A percentile compares a stretch with the other conserved stretches of the same genome.
Evolutionary conservation across 106 monocot genomes (phyloP).

Genomic region (Dendrobium catenatum): DNA sequence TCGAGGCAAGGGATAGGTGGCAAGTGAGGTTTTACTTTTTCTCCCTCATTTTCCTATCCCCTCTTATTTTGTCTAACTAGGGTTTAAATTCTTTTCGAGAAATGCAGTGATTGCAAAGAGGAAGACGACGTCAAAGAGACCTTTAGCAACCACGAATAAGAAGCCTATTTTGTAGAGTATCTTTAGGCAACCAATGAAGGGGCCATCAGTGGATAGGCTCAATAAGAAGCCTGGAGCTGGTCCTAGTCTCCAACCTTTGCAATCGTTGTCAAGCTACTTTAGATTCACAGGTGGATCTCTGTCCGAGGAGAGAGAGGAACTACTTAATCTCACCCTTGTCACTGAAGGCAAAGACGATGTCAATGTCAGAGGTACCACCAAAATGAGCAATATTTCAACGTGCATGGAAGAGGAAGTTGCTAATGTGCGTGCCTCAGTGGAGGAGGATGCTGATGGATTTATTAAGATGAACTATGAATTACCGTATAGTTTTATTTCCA

Average conservation of each 20-base stretch:
- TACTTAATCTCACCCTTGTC: background rate
- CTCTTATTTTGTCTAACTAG: no score
- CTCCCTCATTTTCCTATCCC: no score
- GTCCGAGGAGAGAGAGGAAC: background rate
- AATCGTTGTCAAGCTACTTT: conserved; percentile 14
- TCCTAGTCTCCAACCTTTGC: conserved; percentile 10
- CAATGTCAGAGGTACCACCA: no score
- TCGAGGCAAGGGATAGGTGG: no score
- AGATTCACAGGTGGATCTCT: conserved; percentile 16
- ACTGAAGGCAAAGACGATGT: no score
- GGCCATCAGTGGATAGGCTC: background rate
- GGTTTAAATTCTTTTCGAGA: background rate
- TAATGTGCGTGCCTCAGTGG: no score
- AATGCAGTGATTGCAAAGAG: conserved; percentile 4
- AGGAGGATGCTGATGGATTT: no score
- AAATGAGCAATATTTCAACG: no score
- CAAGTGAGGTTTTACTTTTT: no score
- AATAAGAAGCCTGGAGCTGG: conserved; percentile 10
- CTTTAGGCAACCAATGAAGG: background rate
- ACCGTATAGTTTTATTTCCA: conserved; percentile 5
- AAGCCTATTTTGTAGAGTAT: background rate
- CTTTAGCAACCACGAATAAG: background rate
- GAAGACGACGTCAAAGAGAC: conserved; percentile 6
- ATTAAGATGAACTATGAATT: background rate
- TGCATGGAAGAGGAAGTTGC: no score